Evolutionary conservation across 1,284 basidiomycete genomes (phyloP).

Genomic region (Cutaneotrichosporon sp.): DNA sequence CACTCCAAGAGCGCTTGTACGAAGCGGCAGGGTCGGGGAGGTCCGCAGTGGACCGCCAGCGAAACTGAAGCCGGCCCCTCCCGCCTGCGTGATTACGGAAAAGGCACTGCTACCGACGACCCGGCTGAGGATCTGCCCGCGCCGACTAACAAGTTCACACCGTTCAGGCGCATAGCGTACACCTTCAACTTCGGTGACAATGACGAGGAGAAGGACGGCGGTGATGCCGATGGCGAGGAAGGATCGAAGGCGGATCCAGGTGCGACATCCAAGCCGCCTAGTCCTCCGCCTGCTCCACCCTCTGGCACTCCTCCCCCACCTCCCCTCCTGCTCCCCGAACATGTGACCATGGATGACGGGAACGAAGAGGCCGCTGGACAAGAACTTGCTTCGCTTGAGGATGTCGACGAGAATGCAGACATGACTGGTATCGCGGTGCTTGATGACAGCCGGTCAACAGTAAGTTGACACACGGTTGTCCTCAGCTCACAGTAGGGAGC

Average conservation of each 20-base stretch:
- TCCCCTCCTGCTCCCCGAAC: slow-evolving; percentile 33
- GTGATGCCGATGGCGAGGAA: background rate
- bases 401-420: slow-evolving; percentile 8
- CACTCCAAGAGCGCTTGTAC: background rate
- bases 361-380: slow-evolving; percentile 19
- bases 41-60: background rate
- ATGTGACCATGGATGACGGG: slow-evolving; percentile 30
- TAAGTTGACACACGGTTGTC: slow-evolving; percentile 18
- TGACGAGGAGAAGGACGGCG: slow-evolving; percentile 1
- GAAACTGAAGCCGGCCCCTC: background rate
- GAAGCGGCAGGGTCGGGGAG: background rate
- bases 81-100: background rate
- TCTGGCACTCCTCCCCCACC: slow-evolving; percentile 14
- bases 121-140: background rate
- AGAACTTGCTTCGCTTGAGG: background rate
- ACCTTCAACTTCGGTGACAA: background rate
- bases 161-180: slow-evolving; percentile 4
- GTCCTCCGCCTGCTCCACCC: background rate
- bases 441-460: slow-evolving; percentile 39
- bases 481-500: slow-evolving; percentile 32
- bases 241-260: background rate
- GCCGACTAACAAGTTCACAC: slow-evolving; percentile 1
- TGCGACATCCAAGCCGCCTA: background rate
- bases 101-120: background rate
- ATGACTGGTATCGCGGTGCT: slow-evolving; percentile 42